Base-by-base conservation (phyloP, 2,329 filamentous ascomycete genomes). In the Xylaria sp. region DNA sequence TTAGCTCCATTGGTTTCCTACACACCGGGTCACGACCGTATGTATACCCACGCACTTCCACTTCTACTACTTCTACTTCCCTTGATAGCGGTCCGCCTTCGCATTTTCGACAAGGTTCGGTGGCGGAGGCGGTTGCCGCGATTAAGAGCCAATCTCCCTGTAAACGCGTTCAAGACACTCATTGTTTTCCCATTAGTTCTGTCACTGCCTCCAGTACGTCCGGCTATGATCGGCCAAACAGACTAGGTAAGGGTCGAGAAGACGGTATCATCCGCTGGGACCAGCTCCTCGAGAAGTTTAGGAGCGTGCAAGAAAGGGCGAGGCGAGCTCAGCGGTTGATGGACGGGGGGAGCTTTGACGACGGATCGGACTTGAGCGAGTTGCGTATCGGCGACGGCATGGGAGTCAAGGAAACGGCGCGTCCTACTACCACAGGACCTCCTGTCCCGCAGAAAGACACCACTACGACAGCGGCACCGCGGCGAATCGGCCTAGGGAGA, bases 1-100 rank as follows among this genome's bases (percentile, higher is more conserved):
- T 99, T 74, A 97, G 93, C 83, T 94, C 96, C 62, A 98, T 99
- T 79, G 96, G 95, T 52, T 97, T 97, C 80, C 84, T 99, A 70
- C 95, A 98, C 78, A 91, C 92, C 74, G 90, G 91, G 71, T 92
- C 87, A 63, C 83, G 93, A 87, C 87, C 88, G 93, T 96, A 90
- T 82, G 90, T 90, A 67, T 65, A 63, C 70, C 76, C 75, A 75
- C 74, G 66, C 59, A 39, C 56, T 25, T 37, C 54, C 10, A 44
- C 66, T 67, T 32, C 62, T 52, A 51, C 66, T 63, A 32, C 57
- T 46, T 46, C 66, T 62, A 50, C 66, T 28, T 44, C 32, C 46
- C 60, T 51, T 56, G 55, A 46, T 73, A 69, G 74, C 71, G 63
- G 67, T 25, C 58, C 75, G 71, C 74, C 78, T 72, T 77, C 74